Evolutionary conservation across 768 basidiomycete species (phyloP).

Genomic region (Grammothele lineata): DNA sequence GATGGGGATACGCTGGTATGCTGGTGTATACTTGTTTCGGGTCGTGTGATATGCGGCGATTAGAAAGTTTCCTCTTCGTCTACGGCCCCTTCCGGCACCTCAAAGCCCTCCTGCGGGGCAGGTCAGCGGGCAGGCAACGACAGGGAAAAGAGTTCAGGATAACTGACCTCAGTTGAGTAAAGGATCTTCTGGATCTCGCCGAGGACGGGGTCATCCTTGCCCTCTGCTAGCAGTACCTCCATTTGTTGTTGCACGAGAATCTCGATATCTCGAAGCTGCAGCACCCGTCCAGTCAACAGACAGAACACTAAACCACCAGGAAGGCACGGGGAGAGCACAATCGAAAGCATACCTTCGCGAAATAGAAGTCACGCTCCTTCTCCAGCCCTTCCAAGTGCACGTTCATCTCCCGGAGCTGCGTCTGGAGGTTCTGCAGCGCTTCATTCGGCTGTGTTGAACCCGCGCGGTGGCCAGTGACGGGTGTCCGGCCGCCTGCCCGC

Average conservation of each 20-base stretch:
- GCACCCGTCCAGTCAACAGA: no score
- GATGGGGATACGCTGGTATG: slow-evolving; percentile 9
- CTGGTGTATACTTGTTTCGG: slow-evolving; percentile 10
- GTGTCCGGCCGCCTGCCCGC: slow-evolving; percentile 68
- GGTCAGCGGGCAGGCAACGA: background rate
- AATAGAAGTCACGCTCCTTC: slow-evolving; percentile 98
- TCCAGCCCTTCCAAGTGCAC: slow-evolving; percentile 84
- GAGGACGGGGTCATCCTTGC: slow-evolving; percentile 57
- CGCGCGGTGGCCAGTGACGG: slow-evolving; percentile 63
- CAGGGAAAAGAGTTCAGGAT: background rate
- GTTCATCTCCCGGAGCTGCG: slow-evolving; percentile 79
- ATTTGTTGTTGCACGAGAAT: slow-evolving; percentile 82
- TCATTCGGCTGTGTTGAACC: slow-evolving; percentile 66
- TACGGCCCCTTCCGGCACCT: slow-evolving; percentile 69
- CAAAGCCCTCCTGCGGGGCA: slow-evolving; percentile 79
- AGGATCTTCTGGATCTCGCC: slow-evolving; percentile 86
- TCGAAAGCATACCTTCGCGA: slow-evolving; percentile 71
- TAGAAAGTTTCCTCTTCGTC: slow-evolving; percentile 85
- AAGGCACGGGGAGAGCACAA: no score
- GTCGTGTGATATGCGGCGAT: no score
- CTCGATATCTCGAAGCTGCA: slow-evolving; percentile 91
- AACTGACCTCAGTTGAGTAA: slow-evolving; percentile 87
- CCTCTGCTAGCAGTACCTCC: slow-evolving; percentile 55
- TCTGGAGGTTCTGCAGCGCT: slow-evolving; percentile 61
- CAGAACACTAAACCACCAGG: no score